Conservation (phyloP, 2,329 filamentous ascomycete genomes). For the Beauveria caledonica region DNA sequence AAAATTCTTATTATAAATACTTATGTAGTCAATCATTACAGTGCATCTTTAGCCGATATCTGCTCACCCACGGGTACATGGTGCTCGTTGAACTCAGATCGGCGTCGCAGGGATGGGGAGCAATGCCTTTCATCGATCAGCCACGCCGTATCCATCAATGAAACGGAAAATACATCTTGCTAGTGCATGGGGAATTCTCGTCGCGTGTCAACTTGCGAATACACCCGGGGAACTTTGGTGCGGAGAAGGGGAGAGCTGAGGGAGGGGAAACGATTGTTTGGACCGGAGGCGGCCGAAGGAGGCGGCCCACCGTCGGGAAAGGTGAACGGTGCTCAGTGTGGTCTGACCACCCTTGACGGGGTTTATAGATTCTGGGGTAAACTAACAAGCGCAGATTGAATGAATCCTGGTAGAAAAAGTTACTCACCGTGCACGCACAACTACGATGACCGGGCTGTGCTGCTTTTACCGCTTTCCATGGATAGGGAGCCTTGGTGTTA, state of each 20-base stretch:
- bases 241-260: neutral
- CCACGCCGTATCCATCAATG: no score
- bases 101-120: no score
- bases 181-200: neutral
- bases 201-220: neutral
- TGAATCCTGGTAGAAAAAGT: neutral
- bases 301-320: neutral
- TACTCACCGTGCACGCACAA: no score
- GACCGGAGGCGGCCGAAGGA: constrained; percentile 4
- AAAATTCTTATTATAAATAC: neutral
- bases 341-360: neutral
- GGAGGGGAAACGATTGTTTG: neutral
- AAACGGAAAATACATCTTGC: neutral
- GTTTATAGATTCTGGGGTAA: neutral
- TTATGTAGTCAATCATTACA: neutral
- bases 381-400: neutral
- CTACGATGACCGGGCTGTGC: no score
- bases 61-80: neutral
- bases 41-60: neutral
- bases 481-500: no score
- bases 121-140: no score
- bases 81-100: neutral
- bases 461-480: no score
- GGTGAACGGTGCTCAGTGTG: neutral
- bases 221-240: neutral